phyloP scores from a whole-genome alignment of 2,329 filamentous ascomycete species.

The Epichloe brachyelytri region DNA sequence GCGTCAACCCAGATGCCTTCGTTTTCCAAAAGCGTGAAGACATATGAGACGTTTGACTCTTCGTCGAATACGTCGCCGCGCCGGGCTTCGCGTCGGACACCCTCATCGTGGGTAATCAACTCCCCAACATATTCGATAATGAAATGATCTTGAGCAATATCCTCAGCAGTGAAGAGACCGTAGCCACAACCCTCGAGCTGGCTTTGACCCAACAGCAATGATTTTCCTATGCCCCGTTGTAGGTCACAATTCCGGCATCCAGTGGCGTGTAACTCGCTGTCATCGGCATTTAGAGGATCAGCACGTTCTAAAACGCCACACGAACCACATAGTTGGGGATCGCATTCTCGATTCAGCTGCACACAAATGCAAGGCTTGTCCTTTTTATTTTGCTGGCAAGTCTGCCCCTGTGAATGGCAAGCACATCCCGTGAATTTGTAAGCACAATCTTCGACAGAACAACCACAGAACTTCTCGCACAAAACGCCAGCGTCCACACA shows the following conservation, averaged over 20 bases:
- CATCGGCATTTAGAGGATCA: conserved; percentile 52
- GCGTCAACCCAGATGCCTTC: conserved; percentile 60
- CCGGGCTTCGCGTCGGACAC: conserved; percentile 51
- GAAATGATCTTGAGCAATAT: conserved; percentile 56
- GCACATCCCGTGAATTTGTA: conserved; percentile 55
- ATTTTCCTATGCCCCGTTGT: conserved; percentile 53
- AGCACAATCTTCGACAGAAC: conserved; percentile 43
- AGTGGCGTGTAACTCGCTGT: conserved; percentile 39
- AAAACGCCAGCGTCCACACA: conserved; percentile 50
- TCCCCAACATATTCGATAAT: conserved; percentile 74
- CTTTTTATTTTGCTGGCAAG: conserved; percentile 42
- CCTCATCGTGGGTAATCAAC: conserved; percentile 56
- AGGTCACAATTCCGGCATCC: conserved; percentile 62
- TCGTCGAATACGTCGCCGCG: conserved; percentile 49
- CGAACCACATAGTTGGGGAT: conserved; percentile 57
- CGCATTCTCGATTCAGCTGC: conserved; percentile 64
- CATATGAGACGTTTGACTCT: conserved; percentile 49
- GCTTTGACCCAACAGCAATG: conserved; percentile 56
- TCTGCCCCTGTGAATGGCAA: conserved; percentile 48
- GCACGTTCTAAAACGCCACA: conserved; percentile 60
- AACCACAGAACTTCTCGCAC: conserved; percentile 62
- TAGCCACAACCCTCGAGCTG: conserved; percentile 57
- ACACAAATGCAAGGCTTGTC: conserved; percentile 56
- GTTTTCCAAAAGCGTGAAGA: conserved; percentile 46
- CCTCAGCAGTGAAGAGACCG: conserved; percentile 59